Base-by-base conservation (phyloP, 805 yeast species). In the Candida fluviatilis region DNA sequence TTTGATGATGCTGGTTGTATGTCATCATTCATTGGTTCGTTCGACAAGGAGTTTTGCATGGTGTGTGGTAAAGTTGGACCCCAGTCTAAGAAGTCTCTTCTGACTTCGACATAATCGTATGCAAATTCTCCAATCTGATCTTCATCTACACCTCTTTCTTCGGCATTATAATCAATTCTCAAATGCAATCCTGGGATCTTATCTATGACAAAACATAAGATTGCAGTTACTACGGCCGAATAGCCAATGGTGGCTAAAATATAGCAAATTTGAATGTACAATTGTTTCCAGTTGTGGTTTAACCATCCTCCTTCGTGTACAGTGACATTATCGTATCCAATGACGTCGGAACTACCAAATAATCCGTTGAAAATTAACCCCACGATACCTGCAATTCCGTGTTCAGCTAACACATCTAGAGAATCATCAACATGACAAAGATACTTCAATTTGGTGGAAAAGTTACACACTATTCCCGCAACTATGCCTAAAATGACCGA, bases 101-200 rank as follows among this genome's bases (percentile, higher is more conserved):
- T 79, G 11, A 91, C 95, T 69, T 91, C 99, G 41, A 91, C 96
- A 57, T 89, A 91, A 62, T 91, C 98, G 60, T 91, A 91, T n/a
- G 98, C 98, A 64, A 90, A 91, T 64, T 91, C 99, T 36, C 98
- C 99, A 50, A 91, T 86, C 66, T 91, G 96, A 64, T 88, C 95
- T 60, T 90, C 97, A 60, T 91, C 99, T 67, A 90, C 76, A 41
- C 99, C 99, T 23, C 71, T 69, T 46, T 82, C 86, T 61, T 91
- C 99, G 16, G 83, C 96, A 24, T 82, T 81, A 59, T 85, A 95
- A 45, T 78, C 73, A 4, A 88, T 88, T 55, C 97, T 76, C 52
- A 93, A 69, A 36, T 81, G 72, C 51, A 87, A 74, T 12, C 89
- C 90, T 5, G 98, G 99, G 21, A 88, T 82, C 46, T 71, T 74